Evolutionary conservation across 2,329 filamentous ascomycete genomes (phyloP).

Genomic region (Aureobasidium sp.): DNA sequence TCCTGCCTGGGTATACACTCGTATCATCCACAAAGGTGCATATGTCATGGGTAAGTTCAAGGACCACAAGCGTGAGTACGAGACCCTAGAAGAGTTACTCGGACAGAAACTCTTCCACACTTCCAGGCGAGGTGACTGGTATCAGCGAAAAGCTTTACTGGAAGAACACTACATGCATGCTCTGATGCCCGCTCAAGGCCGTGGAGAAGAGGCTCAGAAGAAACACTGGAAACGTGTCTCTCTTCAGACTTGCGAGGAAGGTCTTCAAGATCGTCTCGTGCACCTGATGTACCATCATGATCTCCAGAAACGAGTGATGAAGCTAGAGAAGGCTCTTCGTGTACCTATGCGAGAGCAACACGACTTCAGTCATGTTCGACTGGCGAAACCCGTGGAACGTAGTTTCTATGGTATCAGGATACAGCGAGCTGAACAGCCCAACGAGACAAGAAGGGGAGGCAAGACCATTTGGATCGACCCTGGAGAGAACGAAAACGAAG

Average conservation of each 20-base stretch:
- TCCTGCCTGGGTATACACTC: constrained; percentile 85
- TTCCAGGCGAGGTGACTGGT: constrained; percentile 81
- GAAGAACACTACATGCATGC: constrained; percentile 91
- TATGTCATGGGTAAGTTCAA: constrained; percentile 75
- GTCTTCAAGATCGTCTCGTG: constrained; percentile 78
- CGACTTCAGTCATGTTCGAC: constrained; percentile 78
- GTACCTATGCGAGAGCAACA: constrained; percentile 82
- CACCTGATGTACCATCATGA: constrained; percentile 89
- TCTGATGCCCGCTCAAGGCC: constrained; percentile 42
- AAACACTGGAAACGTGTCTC: constrained; percentile 76
- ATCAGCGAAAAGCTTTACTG: constrained; percentile 85
- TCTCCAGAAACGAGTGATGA: constrained; percentile 84
- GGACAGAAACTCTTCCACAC: constrained; percentile 76
- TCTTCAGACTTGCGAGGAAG: constrained; percentile 71
- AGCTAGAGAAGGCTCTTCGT: constrained; percentile 77
- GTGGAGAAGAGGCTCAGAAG: constrained; percentile 55
- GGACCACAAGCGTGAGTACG: constrained; percentile 67
- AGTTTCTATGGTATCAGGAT: constrained; percentile 70
- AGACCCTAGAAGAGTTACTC: constrained; percentile 65
- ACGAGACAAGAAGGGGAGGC: constrained; percentile 39
- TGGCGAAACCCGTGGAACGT: constrained; percentile 68
- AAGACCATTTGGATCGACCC: constrained; percentile 85
- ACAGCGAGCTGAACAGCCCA: constrained; percentile 27
- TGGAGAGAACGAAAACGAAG: constrained; percentile 36
- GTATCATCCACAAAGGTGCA: constrained; percentile 82